Conservation (phyloP, 441 rosid species). For the Raphanus hybrid region DNA sequence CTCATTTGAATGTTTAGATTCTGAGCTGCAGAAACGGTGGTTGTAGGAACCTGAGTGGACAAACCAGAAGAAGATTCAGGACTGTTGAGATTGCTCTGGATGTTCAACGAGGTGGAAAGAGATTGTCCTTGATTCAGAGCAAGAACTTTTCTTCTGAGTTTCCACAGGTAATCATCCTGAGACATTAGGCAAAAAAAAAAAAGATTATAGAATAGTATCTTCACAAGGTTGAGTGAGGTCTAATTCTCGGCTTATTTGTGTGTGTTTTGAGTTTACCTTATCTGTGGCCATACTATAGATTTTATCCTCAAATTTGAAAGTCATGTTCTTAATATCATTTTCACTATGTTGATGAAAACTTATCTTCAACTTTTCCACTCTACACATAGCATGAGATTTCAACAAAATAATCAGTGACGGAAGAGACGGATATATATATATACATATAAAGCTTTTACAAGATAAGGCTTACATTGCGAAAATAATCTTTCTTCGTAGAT, state of each 20-base stretch:
- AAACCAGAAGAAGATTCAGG: conserved; percentile 63
- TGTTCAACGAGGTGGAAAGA: conserved; percentile 32
- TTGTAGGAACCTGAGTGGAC: conserved; percentile 52
- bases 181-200: conserved; percentile 14
- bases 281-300: conserved; percentile 44
- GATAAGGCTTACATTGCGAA: conserved; percentile 11
- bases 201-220: background rate
- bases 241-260: background rate
- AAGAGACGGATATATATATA: too few species aligned
- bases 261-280: conserved; percentile 49
- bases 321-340: conserved; percentile 44
- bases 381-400: conserved; percentile 29
- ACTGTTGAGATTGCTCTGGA: conserved; percentile 47
- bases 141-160: conserved; percentile 29
- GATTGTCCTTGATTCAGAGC: conserved; percentile 59
- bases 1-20: conserved; percentile 43
- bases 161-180: conserved; percentile 65
- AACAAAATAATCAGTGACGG: background rate
- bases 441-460: too few species aligned
- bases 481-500: conserved; percentile 1
- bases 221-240: background rate
- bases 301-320: conserved; percentile 58
- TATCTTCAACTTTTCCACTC: conserved; percentile 61
- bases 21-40: conserved; percentile 54
- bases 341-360: conserved; percentile 47